Base-by-base conservation (phyloP, 2,329 filamentous ascomycete genomes). In the Myriosclerotinia scirpicola region DNA sequence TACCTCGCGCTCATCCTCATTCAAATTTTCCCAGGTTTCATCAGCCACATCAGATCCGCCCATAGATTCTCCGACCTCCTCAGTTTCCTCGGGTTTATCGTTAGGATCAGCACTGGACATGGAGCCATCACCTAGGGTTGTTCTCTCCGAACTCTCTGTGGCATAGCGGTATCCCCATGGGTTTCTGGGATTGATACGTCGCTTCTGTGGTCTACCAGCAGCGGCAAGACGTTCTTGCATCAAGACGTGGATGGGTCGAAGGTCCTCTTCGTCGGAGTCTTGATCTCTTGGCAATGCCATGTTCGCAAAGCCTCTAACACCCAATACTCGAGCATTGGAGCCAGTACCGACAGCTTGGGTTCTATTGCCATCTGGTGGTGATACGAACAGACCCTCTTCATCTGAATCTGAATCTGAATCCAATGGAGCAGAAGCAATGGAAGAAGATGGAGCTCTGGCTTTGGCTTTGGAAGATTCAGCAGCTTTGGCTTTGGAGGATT, bases 271-370 rank as follows among this genome's bases (percentile, higher is more conserved):
- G 6, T 50, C 58, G 4, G 58, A 61, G 5, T 61, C 58, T 50
- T 61, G 58, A 14, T 61, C 58, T 38, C 58, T 50, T 3, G 44
- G 58, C 5, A 61, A 40, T 7, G 58, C 44, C 58, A 61, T 50
- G 8, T 61, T 61, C 2, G 58, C 58, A 40, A 61, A 61, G 17
- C 58, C 44, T 61, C 58, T 30, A 12, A 61, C 44, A 12, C 58
- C 58, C 5, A 61, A 3, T 5, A 38, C 30, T 14, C n/a, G 58
- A 7, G 53, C 14, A 40, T 17, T 22, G 40, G 58, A 4, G 2
- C 44, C 30, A 17, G 44, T 17, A 7, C 20, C 42, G 15, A n/a
- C 20, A 11, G 30, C 14, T 17, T 17, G 30, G 8, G 1, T 38
- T 36, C 12, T 50, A 20, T 8, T 11, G 12, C 20, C 3, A 17